Evolutionary conservation across 306 rosid genomes (phyloP), one percentile per base, ranked within the genome.

Genomic region (Lotus japonicus): DNA sequence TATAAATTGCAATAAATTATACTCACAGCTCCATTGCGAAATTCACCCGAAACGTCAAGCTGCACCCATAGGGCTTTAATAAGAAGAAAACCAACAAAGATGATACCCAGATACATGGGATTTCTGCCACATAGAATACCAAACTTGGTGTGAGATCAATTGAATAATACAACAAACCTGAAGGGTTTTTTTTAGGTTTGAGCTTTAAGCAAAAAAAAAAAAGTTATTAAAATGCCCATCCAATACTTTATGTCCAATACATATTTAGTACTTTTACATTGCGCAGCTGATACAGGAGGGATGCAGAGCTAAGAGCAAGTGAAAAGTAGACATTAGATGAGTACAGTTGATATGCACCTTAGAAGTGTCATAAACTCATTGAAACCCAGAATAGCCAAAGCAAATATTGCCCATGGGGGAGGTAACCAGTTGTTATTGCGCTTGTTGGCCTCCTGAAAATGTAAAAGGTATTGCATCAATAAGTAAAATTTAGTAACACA

Each of bases 381-480:
- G 71, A 95, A 95, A 51, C 99, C 99, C 2, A 95, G 85, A 55
- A 95, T 2, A 70, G 88, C 21, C 83, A 95, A 50, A 39, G 97
- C 97, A 78, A 62, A 77, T 60, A 95, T 95, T 49, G 99, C 97
- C 99, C 99, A 95, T 52, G 99, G 97, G 57, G 99, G 99, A 66
- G 99, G 99, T 68, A 95, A 72, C 97, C 97, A 95, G 87, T 87
- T 91, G 96, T 91, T 95, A 70, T 41, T 87, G 31, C 97, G 94
- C 87, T 77, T 95, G 89, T 81, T 83, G 69, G 99, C 97, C 85
- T 95, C 96, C 99, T 95, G 92, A 75, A 80, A 77, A 78, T 54
- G 45, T 12, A 38, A 49, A 66, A 13, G 56, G 58, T 43, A 28
- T 55, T 43, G 51, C 23, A 77, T 62, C 61, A 70, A n/a, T 41